Percentiles rank a stretch among this genome's conserved stretches.
These are phyloP conservation scores for Fusarium piperis DNA, from an alignment of 2,329 filamentous ascomycete species.

Conservation along the genomic window DNA sequence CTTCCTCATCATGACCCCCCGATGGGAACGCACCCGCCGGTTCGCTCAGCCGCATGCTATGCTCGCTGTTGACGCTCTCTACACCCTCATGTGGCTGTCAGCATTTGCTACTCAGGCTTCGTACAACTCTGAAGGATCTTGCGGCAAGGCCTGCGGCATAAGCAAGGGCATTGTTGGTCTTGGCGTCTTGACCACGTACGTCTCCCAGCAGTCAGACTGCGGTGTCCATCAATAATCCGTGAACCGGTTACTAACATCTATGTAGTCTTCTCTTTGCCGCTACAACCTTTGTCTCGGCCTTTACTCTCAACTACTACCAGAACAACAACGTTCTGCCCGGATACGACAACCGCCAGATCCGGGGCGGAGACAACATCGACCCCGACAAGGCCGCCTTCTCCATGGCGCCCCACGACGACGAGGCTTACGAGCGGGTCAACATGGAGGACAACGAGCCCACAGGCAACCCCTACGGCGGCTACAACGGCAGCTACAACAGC, in stretches of 20 bases:
- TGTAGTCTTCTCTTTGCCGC: conserved; percentile 64
- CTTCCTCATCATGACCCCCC: conserved; percentile 71
- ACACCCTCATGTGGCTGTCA: conserved; percentile 71
- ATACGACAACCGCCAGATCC: conserved; percentile 61
- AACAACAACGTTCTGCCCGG: conserved; percentile 70
- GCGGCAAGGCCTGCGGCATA: conserved; percentile 65
- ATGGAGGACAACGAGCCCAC: conserved; percentile 60
- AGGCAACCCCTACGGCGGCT: conserved; percentile 40
- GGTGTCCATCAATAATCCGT: neutral
- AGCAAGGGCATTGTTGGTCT: conserved; percentile 72
- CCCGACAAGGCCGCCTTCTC: conserved; percentile 76
- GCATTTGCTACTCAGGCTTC: conserved; percentile 73
- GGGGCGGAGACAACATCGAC: conserved; percentile 64
- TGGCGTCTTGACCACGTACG: conserved; percentile 71
- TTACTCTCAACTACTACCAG: conserved; percentile 69
- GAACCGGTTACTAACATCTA: neutral
- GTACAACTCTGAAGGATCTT: conserved; percentile 67
- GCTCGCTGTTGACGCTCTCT: conserved; percentile 66
- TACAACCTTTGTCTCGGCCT: conserved; percentile 66
- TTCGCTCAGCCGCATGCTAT: conserved; percentile 71
- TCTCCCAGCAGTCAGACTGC: conserved; percentile 18
- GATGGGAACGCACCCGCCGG: conserved; percentile 69
- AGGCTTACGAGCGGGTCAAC: conserved; percentile 71
- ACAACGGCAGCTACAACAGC: conserved; percentile 46
- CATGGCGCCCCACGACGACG: conserved; percentile 72